These are phyloP conservation scores for Emericellopsis atlantica DNA, from an alignment of 2,329 filamentous ascomycete species.

Conservation along the genomic window DNA sequence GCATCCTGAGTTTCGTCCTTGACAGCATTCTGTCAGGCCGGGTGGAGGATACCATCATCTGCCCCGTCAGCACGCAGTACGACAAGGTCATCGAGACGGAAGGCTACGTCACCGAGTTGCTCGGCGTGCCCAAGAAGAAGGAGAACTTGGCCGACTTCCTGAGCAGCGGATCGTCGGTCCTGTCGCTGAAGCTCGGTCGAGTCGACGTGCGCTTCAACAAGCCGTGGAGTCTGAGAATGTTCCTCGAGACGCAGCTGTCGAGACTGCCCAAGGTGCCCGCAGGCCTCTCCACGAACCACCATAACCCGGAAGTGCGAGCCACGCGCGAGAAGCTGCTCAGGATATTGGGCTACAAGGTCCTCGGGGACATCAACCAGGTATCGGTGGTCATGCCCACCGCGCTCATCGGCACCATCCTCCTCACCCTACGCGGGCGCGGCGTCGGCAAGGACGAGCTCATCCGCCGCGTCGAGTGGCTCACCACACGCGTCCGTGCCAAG, in stretches of 20 bases:
- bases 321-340: constrained; percentile 63
- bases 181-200: constrained; percentile 78
- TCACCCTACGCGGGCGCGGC: constrained; percentile 83
- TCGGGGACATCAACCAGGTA: constrained; percentile 89
- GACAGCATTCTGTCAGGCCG: constrained; percentile 82
- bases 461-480: constrained; percentile 83
- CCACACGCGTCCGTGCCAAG: constrained; percentile 66
- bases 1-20: constrained; percentile 81
- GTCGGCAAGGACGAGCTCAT: constrained; percentile 80
- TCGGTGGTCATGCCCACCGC: constrained; percentile 98
- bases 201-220: constrained; percentile 95
- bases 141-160: constrained; percentile 87
- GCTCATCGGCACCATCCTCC: constrained; percentile 81
- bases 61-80: constrained; percentile 93
- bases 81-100: constrained; percentile 98
- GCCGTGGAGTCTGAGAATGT: constrained; percentile 80
- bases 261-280: constrained; percentile 30
- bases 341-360: constrained; percentile 81
- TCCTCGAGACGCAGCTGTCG: constrained; percentile 64
- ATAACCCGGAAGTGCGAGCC: constrained; percentile 33
- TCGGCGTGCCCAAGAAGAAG: constrained; percentile 90
- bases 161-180: constrained; percentile 69
- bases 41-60: constrained; percentile 83
- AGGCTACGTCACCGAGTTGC: constrained; percentile 86
- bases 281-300: constrained; percentile 29